phyloP scores from a whole-genome alignment of 2,329 filamentous ascomycete genomes.

The Hymenoscyphus scutula region DNA sequence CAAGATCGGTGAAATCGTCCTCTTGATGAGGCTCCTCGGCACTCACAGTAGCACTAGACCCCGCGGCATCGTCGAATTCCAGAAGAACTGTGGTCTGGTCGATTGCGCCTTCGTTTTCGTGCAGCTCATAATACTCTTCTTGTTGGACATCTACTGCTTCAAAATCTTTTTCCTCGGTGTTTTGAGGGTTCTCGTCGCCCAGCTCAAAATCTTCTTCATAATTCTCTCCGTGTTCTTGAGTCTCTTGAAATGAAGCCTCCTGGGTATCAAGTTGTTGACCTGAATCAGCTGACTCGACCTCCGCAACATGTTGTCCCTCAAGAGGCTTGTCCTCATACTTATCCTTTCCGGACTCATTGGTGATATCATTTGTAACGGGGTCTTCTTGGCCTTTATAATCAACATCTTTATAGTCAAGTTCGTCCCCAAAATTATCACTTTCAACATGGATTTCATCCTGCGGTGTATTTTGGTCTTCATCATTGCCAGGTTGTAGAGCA shows the following conservation, averaged over 20 bases:
- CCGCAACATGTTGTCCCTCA: background rate
- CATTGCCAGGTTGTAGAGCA: background rate
- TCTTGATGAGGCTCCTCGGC: conserved; percentile 38
- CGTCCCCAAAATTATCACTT: background rate
- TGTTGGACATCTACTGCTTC: conserved; percentile 13
- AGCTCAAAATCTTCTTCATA: conserved; percentile 7
- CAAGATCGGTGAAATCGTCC: conserved; percentile 34
- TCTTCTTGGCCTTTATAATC: background rate
- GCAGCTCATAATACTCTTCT: conserved; percentile 41
- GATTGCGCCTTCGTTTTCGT: conserved; percentile 28
- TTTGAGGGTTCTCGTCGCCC: background rate
- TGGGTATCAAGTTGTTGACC: background rate
- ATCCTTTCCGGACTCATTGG: background rate
- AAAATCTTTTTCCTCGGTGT: conserved; percentile 9
- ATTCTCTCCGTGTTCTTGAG: conserved; percentile 1
- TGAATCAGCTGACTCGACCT: background rate
- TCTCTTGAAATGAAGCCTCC: conserved; percentile 1
- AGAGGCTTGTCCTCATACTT: conserved; percentile 2
- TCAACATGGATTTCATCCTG: background rate
- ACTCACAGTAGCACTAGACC: conserved; percentile 37
- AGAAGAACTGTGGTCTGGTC: conserved; percentile 11
- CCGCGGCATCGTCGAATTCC: conserved; percentile 27
- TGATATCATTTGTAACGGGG: background rate
- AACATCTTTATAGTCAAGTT: background rate
- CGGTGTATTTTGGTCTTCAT: background rate